Conservation (phyloP, 108 stramenopile genomes). For the Cyclotella cryptica region DNA sequence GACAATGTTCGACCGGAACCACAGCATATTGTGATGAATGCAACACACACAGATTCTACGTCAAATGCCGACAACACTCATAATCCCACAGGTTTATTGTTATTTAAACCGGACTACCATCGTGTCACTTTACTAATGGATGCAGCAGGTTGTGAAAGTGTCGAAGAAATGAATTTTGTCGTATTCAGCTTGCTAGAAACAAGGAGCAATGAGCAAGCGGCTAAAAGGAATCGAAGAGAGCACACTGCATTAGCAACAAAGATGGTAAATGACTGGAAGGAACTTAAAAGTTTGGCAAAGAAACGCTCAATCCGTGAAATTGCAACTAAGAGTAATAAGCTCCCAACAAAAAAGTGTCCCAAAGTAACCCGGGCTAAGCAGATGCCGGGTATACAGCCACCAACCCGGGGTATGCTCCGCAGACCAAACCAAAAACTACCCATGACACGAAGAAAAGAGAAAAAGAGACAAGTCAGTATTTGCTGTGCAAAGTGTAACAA, state of each 20-base stretch:
- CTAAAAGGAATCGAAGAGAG: background rate
- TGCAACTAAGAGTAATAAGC: background rate
- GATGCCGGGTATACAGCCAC: background rate
- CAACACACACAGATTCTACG: too few species aligned
- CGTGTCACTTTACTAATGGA: background rate
- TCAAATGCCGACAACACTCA: too few species aligned
- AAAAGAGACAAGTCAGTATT: background rate
- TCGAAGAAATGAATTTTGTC: background rate
- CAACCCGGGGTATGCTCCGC: background rate
- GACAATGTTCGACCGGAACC: too few species aligned
- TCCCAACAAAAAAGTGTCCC: background rate
- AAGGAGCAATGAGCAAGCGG: background rate
- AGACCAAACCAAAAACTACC: background rate
- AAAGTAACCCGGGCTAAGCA: background rate
- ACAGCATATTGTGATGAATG: too few species aligned
- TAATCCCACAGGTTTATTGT: too few species aligned
- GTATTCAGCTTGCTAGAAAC: background rate
- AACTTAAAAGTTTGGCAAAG: background rate
- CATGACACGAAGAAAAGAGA: background rate
- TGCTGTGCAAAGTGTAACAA: background rate
- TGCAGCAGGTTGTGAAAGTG: background rate
- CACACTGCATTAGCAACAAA: background rate
- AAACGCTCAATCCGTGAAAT: background rate
- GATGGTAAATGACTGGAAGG: background rate
- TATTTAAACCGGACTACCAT: background rate